Percentiles rank a stretch among this genome's conserved stretches.
Evolutionary conservation across 164 flowering plant species (phyloP).

Genomic region (Warburgia ugandensis): DNA sequence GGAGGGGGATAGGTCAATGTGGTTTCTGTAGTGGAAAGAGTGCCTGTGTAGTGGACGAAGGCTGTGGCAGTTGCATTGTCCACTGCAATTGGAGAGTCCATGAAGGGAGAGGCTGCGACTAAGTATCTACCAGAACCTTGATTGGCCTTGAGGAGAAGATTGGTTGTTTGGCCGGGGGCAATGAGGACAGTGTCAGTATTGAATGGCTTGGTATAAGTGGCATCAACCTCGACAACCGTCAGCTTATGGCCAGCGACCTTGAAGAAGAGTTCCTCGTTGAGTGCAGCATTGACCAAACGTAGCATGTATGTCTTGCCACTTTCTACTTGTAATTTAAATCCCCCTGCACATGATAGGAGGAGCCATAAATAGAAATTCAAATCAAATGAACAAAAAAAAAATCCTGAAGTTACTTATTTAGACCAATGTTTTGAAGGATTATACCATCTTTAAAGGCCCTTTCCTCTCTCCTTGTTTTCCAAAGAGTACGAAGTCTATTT

Average conservation of each 20-base stretch:
- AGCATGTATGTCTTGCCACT: no score
- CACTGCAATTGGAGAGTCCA: slow-evolving; percentile 63
- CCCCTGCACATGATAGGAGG: slow-evolving; percentile 16
- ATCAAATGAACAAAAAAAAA: no score
- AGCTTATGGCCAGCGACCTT: no score
- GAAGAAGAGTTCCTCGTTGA: no score
- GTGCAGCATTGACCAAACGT: no score
- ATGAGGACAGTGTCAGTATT: slow-evolving; percentile 44
- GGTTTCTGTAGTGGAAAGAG: slow-evolving; percentile 29
- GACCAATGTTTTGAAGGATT: no score
- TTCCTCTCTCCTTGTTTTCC: no score
- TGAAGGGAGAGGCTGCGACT: slow-evolving; percentile 57
- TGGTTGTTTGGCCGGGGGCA: slow-evolving; percentile 80
- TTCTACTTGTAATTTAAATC: slow-evolving; percentile 26
- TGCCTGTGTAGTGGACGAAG: slow-evolving; percentile 54
- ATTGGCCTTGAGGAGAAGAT: slow-evolving; percentile 51
- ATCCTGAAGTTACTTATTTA: no score
- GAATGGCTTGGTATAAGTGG: slow-evolving; percentile 62
- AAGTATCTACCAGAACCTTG: slow-evolving; percentile 41
- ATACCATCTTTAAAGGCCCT: no score
- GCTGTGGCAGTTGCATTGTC: slow-evolving; percentile 66
- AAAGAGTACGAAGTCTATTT: no score
- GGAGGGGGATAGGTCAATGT: slow-evolving; percentile 43
- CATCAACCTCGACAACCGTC: slow-evolving; percentile 80
- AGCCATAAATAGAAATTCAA: no score